Evolutionary conservation across 495 filamentous ascomycete species (phyloP).

Genomic region (Penicillium coffeae): DNA sequence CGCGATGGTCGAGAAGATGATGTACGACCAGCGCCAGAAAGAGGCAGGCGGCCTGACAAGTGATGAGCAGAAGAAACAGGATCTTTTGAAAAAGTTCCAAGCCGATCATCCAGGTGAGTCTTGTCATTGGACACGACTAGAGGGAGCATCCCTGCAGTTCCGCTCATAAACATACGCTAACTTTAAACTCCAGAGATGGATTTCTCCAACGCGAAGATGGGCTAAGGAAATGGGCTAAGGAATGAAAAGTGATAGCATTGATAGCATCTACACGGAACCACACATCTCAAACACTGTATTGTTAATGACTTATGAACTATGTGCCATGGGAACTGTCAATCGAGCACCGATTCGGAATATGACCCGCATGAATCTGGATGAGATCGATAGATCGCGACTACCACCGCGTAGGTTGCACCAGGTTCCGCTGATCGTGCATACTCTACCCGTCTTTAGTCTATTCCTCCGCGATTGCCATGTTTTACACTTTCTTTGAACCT

Average conservation of each 20-base stretch:
- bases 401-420: not conserved
- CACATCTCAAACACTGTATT: not conserved
- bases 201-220: constrained; percentile 47
- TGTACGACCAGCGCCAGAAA: constrained; percentile 98
- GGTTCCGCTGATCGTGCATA: not conserved
- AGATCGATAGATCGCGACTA: not conserved
- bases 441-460: no score
- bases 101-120: constrained; percentile 79
- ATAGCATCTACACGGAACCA: not conserved
- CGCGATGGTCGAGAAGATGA: constrained; percentile 99
- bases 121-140: no score
- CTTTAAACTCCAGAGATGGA: constrained; percentile 44
- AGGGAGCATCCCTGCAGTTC: no score
- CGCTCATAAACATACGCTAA: no score
- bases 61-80: constrained; percentile 89
- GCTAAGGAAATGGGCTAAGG: constrained; percentile 27
- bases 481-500: not conserved
- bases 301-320: constrained; percentile 29
- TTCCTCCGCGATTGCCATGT: no score
- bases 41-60: constrained; percentile 82
- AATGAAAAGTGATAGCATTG: not conserved
- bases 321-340: constrained; percentile 1
- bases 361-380: not conserved
- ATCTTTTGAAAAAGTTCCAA: constrained; percentile 91
- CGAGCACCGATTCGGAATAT: not conserved